Evolutionary conservation across 116 monocot species (phyloP).

Genomic region (Zostera marina): DNA sequence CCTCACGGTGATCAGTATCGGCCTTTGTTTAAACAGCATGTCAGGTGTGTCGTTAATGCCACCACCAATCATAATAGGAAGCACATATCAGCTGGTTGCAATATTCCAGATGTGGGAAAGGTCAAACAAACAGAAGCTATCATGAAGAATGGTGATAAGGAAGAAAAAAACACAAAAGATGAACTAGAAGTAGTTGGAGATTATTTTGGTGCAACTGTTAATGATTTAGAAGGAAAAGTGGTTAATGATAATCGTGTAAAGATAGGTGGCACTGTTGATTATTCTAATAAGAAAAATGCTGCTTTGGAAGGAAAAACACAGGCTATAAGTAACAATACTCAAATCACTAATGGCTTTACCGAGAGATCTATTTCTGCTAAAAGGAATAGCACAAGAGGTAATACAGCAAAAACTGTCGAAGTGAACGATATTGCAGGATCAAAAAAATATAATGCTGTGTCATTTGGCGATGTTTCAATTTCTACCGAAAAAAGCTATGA

Average conservation of each 20-base stretch:
- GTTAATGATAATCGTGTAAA: constrained; percentile 13
- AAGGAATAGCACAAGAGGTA: constrained; percentile 10
- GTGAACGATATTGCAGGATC: constrained; percentile 6
- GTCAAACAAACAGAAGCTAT: constrained; percentile 1
- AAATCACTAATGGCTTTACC: constrained; percentile 24
- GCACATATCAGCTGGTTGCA: constrained; percentile 1
- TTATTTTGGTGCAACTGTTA: constrained; percentile 4
- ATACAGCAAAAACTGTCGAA: constrained; percentile 9
- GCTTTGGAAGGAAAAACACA: constrained; percentile 56
- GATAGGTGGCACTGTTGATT: constrained; percentile 5
- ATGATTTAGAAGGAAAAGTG: constrained; percentile 6
- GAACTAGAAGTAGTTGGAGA: constrained; percentile 4
- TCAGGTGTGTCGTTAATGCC: constrained; percentile 12
- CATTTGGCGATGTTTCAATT: not conserved
- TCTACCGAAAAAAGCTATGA: constrained; percentile 6
- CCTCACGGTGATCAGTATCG: constrained; percentile 29
- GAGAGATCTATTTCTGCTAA: constrained; percentile 10
- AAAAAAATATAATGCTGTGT: not conserved
- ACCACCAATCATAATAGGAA: constrained; percentile 15
- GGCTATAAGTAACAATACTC: constrained; percentile 50
- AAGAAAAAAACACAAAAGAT: not conserved
- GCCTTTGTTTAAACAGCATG: constrained; percentile 59
- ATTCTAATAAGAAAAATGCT: constrained; percentile 37
- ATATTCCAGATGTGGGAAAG: constrained; percentile 5
- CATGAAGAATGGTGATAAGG: constrained; percentile 1